Conservation (phyloP, 1,284 basidiomycete genomes). For the Coriolopsis trogii region DNA sequence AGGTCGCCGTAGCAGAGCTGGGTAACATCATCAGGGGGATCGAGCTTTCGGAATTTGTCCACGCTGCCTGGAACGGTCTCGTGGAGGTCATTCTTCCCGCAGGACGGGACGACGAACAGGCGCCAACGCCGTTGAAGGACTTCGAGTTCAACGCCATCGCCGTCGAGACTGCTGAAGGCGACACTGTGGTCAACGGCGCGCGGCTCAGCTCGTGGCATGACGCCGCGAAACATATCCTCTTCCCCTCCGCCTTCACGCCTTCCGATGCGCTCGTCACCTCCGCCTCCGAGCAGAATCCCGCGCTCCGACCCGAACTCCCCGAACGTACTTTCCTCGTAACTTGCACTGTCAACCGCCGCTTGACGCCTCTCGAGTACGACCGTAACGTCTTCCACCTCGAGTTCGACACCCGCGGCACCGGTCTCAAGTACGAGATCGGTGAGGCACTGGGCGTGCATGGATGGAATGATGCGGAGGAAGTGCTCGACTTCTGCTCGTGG, state of each 20-base stretch:
- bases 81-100: conserved; percentile 50
- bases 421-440: conserved; percentile 93
- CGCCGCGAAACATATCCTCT: conserved; percentile 88
- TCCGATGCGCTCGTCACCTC: conserved; percentile 37
- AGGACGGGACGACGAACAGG: conserved; percentile 25
- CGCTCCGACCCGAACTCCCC: conserved; percentile 82
- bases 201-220: conserved; percentile 79
- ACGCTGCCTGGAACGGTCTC: conserved; percentile 60
- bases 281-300: conserved; percentile 56
- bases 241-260: conserved; percentile 80
- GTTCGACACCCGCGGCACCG: conserved; percentile 91
- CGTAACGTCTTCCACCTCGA: conserved; percentile 99
- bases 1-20: conserved; percentile 48
- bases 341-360: conserved; percentile 91
- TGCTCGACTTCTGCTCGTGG: conserved; percentile 89
- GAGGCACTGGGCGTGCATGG: conserved; percentile 98
- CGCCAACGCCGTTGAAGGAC: conserved; percentile 44
- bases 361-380: conserved; percentile 95
- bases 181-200: conserved; percentile 63
- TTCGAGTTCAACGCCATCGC: conserved; percentile 76
- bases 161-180: conserved; percentile 55
- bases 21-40: conserved; percentile 47
- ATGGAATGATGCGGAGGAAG: conserved; percentile 94
- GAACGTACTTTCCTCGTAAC: conserved; percentile 95
- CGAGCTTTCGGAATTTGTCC: conserved; percentile 49